Base-by-base conservation (phyloP, 2,329 filamentous ascomycete genomes). In the Fusarium sp. region DNA sequence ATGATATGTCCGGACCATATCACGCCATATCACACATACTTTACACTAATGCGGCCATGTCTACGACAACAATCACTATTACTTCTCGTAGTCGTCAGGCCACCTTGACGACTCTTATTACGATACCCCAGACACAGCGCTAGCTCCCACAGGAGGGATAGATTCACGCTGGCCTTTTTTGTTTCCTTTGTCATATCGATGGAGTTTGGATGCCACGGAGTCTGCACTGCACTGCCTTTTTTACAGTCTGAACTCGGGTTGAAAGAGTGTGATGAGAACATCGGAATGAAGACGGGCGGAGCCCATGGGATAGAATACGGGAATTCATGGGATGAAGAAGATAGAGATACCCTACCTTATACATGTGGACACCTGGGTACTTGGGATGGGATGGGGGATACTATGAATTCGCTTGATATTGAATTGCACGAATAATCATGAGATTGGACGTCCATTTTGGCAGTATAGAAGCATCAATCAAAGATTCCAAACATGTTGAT, bases 1-100 rank as follows among this genome's bases (percentile, higher is more conserved):
- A 71, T 90, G 80, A 83, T 63, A 27, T 68, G 57, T 54, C 33
- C 38, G 63, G 64, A 61, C 18, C 57, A 75, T 59, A 31, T 62
- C 66, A 63, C 68, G 42, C n/a, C 35, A 52, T 33, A 60, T 40
- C 62, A 66, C 52, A 65, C 31, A 54, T 18, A 66, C 54, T 66
- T 33, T 67, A 72, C 63, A 69, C 62, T 79, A 79, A 79, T 79
- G 77, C 74, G 68, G 74, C 74, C 70, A 79, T 68, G 76, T 76
- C 71, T 74, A 74, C 68, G 71, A 74, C 63, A 68, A 36, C 65
- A 66, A 69, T 58, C 29, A 60, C 63, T 50, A 69, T 25, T 57
- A 66, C 59, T 74, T 59, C 59, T 54, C 20, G 57, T 68, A 31
- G 57, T 31, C 62, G 66, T 27, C 56, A 69, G 42, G 66, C 31